Conservation (phyloP, 192 early-diverging fungal species). For the Coemansia aciculifera region DNA sequence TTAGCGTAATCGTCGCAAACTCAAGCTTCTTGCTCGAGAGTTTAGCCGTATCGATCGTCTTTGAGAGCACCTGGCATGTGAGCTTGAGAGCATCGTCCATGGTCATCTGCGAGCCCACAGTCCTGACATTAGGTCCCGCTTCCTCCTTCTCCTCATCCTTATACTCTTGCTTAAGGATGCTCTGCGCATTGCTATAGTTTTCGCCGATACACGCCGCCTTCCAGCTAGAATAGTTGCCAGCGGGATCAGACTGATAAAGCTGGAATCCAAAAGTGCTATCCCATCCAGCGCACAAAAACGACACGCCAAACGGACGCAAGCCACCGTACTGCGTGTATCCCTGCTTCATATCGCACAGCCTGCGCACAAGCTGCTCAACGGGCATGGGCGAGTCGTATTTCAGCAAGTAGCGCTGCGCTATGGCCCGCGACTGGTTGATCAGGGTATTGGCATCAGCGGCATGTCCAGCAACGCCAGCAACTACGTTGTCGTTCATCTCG, state of each 20-base stretch:
- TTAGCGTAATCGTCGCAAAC: slow-evolving; percentile 81
- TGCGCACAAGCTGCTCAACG: slow-evolving; percentile 92
- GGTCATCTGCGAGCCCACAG: slow-evolving; percentile 44
- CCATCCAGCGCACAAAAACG: slow-evolving; percentile 95
- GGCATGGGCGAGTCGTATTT: slow-evolving; percentile 92
- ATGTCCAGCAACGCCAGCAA: slow-evolving; percentile 94
- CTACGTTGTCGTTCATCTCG: slow-evolving; percentile 88
- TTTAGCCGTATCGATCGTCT: slow-evolving; percentile 95
- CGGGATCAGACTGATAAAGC: slow-evolving; percentile 97
- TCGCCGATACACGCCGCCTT: slow-evolving; percentile 98
- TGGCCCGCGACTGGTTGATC: slow-evolving; percentile 82
- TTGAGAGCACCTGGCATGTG: slow-evolving; percentile 91
- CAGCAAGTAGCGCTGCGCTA: slow-evolving; percentile 85
- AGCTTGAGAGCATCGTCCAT: slow-evolving; percentile 89
- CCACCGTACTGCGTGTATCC: slow-evolving; percentile 98
- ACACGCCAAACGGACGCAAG: slow-evolving; percentile 97
- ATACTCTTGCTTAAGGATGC: slow-evolving; percentile 96
- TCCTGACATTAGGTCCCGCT: background rate
- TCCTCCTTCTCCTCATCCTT: slow-evolving; percentile 68
- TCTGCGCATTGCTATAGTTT: slow-evolving; percentile 87
- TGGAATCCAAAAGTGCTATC: slow-evolving; percentile 92
- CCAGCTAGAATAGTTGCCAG: slow-evolving; percentile 99
- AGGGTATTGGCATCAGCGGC: slow-evolving; percentile 96
- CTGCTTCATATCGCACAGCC: slow-evolving; percentile 96
- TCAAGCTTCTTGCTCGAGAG: slow-evolving; percentile 90